These are phyloP conservation scores for Raddia distichophylla DNA, from an alignment of 176 grass and related monocot species.

Conservation along the genomic window DNA sequence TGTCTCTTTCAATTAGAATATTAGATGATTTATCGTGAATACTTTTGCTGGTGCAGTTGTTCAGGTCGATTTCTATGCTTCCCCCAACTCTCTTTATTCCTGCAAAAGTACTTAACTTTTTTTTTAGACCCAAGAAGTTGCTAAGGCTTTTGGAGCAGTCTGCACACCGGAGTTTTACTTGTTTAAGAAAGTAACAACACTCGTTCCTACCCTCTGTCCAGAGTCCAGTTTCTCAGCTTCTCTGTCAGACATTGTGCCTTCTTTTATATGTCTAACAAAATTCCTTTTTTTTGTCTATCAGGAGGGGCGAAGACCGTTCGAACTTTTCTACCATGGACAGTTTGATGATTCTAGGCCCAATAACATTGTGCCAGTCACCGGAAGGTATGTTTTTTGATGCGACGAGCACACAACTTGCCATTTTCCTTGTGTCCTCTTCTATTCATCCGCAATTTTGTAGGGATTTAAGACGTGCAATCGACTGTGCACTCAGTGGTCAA, in stretches of 20 bases:
- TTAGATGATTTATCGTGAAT: background rate
- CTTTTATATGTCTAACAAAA: too few relatives aligned
- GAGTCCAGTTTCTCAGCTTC: background rate
- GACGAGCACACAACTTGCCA: too few relatives aligned
- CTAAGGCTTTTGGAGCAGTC: conserved; percentile 78
- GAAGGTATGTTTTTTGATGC: too few relatives aligned
- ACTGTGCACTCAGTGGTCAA: conserved; percentile 84
- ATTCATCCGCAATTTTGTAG: too few relatives aligned
- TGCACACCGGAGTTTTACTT: conserved; percentile 96
- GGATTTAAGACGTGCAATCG: conserved; percentile 76
- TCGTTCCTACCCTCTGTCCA: background rate
- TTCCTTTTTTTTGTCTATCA: conserved; percentile 24
- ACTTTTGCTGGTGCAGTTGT: background rate
- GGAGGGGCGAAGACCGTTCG: conserved; percentile 84
- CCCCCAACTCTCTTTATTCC: background rate
- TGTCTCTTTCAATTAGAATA: background rate
- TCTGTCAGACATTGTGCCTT: background rate
- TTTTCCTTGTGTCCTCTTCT: too few relatives aligned
- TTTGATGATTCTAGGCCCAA: conserved; percentile 89
- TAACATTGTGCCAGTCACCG: conserved; percentile 80
- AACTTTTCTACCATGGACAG: conserved; percentile 91
- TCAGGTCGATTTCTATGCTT: background rate
- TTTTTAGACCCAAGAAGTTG: conserved; percentile 85
- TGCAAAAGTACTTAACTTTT: background rate
- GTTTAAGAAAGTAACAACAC: conserved; percentile 74